Evolutionary conservation across 108 stramenopile genomes (phyloP), one percentile per base, ranked within the genome.

Genomic region (Aurantiochytrium sp.): DNA sequence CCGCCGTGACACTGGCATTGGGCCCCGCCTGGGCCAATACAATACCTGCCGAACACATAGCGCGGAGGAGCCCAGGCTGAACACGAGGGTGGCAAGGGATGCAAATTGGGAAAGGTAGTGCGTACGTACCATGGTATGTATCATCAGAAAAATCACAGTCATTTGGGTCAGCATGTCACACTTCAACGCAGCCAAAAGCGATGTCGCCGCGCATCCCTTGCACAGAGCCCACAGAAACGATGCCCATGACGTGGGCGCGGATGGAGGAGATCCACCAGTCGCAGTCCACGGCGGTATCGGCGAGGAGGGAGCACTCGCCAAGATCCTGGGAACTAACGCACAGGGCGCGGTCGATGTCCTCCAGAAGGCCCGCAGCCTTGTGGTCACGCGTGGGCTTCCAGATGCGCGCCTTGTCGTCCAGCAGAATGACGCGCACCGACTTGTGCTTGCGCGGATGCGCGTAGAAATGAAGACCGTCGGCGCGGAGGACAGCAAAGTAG

Each of bases 401-500:
- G 21, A 42, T 12, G 12, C 73, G 39, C 6, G 24, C 45, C 1
- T 37, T 6, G 24, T 41, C n/a, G 36, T 81, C 73, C 42, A 81
- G 73, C 39, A 81, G 24, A 1, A 81, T 81, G 1, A 81, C 73
- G 15, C 45, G 73, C 42, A 48, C 36, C 6, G 73, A 41, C 45
- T 81, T 81, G 42, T 48, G 73, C 73, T 81, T 81, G n/a, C 73
- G 73, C n/a, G 73, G 73, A 24, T 81, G 73, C 30, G 3, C 12
- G 73, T 81, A 81, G 8, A 81, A 48, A 1, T 81, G 45, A 27
- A 81, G 6, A 12, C 73, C 73, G 39, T 81, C 73, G 0, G 73
- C 24, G 12, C 73, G 73, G 8, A 81, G 73, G 10, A 81, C 73
- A 41, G 73, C 73, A 48, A 81, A 81, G 4, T 48, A 81, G 42